These are phyloP conservation scores for Mycena pura DNA, from an alignment of 768 basidiomycete genomes.

Conservation along the genomic window DNA sequence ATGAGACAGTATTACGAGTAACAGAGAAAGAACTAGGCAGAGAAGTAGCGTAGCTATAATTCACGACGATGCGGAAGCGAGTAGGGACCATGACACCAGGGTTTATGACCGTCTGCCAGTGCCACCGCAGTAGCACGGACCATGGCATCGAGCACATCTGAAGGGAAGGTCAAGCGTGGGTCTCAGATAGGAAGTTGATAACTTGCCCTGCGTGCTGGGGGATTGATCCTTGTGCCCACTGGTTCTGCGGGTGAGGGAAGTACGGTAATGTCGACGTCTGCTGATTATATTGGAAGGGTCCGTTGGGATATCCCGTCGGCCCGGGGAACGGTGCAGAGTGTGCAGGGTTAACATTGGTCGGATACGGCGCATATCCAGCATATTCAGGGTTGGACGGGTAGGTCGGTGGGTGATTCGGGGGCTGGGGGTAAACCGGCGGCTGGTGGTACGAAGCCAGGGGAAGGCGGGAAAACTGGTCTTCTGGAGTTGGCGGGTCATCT, in stretches of 20 bases:
- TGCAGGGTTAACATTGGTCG: background rate
- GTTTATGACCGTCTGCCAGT: constrained; percentile 2
- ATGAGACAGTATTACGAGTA: no score
- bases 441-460: background rate
- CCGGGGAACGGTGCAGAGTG: background rate
- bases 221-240: constrained; percentile 2
- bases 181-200: no score
- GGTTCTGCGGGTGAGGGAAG: background rate
- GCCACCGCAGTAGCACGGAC: background rate
- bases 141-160: constrained; percentile 8
- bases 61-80: background rate
- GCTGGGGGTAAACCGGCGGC: background rate
- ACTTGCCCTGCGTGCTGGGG: constrained; percentile 9
- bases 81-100: background rate
- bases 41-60: no score
- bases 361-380: background rate
- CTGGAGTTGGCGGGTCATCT: constrained; percentile 29
- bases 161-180: background rate
- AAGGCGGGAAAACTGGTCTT: background rate
- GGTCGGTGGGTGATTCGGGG: background rate
- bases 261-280: background rate
- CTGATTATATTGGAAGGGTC: background rate
- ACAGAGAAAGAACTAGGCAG: no score
- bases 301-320: background rate
- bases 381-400: background rate